Percentiles rank a stretch among this genome's conserved stretches.
Evolutionary conservation across 257 asterid genomes (phyloP).

Genomic region (Scutellaria barbata): DNA sequence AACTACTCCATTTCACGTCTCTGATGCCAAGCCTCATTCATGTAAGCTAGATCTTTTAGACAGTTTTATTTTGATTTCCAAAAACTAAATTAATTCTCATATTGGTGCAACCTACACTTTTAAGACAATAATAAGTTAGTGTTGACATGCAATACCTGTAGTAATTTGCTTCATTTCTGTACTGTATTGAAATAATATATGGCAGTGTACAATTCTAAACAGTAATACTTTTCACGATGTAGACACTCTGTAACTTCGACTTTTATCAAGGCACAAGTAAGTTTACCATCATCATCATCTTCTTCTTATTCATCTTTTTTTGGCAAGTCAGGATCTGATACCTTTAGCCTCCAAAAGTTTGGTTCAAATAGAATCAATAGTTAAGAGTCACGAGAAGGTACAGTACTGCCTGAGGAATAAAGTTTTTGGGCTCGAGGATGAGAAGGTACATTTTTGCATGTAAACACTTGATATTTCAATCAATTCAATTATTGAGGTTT

Average conservation of each 20-base stretch:
- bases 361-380: constrained; percentile 50
- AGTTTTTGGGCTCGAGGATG: constrained; percentile 64
- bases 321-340: constrained; percentile 64
- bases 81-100: constrained; percentile 14
- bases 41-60: constrained; percentile 57
- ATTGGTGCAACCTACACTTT: not conserved
- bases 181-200: not conserved
- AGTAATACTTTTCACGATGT: not conserved
- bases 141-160: constrained; percentile 15
- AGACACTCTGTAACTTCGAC: constrained; percentile 1
- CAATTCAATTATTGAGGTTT: constrained; percentile 35
- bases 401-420: constrained; percentile 56
- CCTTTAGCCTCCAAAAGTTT: constrained; percentile 56
- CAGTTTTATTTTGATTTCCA: not conserved
- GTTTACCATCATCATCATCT: too few relatives aligned
- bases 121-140: not conserved
- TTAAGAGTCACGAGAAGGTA: constrained; percentile 55
- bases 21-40: constrained; percentile 43
- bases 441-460: constrained; percentile 60
- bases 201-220: not conserved
- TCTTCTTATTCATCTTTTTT: not conserved
- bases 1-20: constrained; percentile 52
- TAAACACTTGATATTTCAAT: constrained; percentile 20
- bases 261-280: not conserved
- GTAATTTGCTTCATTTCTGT: constrained; percentile 8